These are phyloP conservation scores for Aspergillus niger DNA, from an alignment of 2,329 filamentous ascomycete species.

Conservation along the genomic window DNA sequence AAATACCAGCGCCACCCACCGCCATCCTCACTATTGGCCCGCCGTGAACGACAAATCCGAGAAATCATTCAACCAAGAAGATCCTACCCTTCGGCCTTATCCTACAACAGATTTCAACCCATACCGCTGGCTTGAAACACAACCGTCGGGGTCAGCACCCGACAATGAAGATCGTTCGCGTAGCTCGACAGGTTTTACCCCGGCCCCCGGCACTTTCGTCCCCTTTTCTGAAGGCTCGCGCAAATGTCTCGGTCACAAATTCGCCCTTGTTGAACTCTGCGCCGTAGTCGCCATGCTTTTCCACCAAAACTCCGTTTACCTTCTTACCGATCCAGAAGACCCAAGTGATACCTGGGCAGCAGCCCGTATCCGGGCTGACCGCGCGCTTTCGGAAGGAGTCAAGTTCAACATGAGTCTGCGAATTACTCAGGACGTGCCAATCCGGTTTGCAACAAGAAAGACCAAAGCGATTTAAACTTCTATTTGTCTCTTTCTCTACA, in stretches of 20 bases:
- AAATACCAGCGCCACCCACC: background rate
- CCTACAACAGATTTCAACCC: background rate
- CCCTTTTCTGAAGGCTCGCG: constrained; percentile 4
- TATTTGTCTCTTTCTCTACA: background rate
- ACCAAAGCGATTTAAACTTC: background rate
- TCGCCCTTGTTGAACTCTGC: constrained; percentile 3
- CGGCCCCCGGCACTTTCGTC: background rate
- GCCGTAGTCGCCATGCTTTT: background rate
- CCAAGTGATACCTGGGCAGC: background rate
- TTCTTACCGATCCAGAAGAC: background rate
- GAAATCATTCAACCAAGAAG: background rate
- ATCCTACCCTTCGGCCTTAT: background rate
- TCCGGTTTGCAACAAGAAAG: background rate
- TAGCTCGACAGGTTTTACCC: background rate
- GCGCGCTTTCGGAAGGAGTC: constrained; percentile 1
- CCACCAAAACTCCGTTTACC: background rate
- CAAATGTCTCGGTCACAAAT: constrained; percentile 1
- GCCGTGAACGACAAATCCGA: background rate
- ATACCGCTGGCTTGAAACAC: background rate
- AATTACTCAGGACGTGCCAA: background rate
- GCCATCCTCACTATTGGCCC: constrained; percentile 8
- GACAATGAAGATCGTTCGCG: background rate
- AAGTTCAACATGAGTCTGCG: constrained; percentile 8
- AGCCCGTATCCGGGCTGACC: background rate
- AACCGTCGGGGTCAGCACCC: background rate